phyloP scores from a whole-genome alignment of 768 basidiomycete species.

The Dendrothele bispora region DNA sequence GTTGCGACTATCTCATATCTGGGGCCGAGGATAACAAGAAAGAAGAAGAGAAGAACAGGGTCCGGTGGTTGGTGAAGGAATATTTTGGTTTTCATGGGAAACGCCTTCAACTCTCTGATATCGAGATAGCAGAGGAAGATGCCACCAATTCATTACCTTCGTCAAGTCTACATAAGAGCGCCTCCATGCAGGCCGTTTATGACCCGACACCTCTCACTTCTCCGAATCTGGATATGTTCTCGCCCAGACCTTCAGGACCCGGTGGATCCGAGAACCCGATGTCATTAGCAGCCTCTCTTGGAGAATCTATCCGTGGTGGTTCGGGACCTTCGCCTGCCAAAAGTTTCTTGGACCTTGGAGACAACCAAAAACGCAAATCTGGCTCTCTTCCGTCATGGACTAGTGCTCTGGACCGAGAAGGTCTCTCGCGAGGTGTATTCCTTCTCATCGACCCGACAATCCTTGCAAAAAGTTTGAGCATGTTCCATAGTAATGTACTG shows the following conservation, averaged over 20 bases:
- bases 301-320: too few species aligned
- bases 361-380: conserved; percentile 21
- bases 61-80: conserved; percentile 64
- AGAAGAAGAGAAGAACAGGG: conserved; percentile 41
- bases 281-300: too few species aligned
- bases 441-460: conserved; percentile 60
- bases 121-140: conserved; percentile 56
- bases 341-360: conserved; percentile 17
- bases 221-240: conserved; percentile 42
- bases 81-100: conserved; percentile 61
- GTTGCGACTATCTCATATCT: conserved; percentile 62
- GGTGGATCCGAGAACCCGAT: too few species aligned
- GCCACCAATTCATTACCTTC: conserved; percentile 29
- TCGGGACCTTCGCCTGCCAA: conserved; percentile 27
- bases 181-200: conserved; percentile 55
- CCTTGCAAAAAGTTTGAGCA: conserved; percentile 61
- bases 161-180: conserved; percentile 41
- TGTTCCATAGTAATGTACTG: conserved; percentile 58
- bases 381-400: conserved; percentile 31
- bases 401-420: conserved; percentile 54
- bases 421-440: conserved; percentile 67
- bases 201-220: conserved; percentile 45
- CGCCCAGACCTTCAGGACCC: conserved; percentile 54
- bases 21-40: conserved; percentile 48
- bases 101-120: conserved; percentile 50